A percentile compares a stretch with the other conserved stretches of the same genome.
Conservation (phyloP, 176 grass and related monocot species). For the Musa acuminata region DNA sequence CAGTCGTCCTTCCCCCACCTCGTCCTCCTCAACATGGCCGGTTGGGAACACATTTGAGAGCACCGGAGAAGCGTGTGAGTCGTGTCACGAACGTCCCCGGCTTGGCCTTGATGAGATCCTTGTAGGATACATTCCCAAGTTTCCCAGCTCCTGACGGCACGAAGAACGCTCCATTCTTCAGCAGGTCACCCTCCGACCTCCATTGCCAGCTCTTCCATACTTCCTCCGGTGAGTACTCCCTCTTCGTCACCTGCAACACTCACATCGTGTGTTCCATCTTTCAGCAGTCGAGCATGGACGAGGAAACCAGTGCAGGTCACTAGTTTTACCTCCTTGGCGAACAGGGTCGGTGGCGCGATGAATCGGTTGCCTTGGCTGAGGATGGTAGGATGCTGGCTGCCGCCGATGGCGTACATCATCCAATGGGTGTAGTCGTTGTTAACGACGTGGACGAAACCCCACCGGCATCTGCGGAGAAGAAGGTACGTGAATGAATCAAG, state of each 20-base stretch:
- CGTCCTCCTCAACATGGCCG: slow-evolving; percentile 27
- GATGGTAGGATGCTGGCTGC: slow-evolving; percentile 46
- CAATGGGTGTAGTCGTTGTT: slow-evolving; percentile 81
- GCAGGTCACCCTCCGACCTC: slow-evolving; percentile 47
- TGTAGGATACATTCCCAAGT: background rate
- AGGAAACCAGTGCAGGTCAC: background rate
- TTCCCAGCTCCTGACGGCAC: slow-evolving; percentile 21
- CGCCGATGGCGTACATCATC: slow-evolving; percentile 68
- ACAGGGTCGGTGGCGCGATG: slow-evolving; percentile 36
- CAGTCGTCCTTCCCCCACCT: too few species aligned
- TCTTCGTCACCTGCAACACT: slow-evolving; percentile 47
- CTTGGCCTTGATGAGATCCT: slow-evolving; percentile 61
- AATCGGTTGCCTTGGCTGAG: slow-evolving; percentile 70
- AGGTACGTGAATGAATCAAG: background rate
- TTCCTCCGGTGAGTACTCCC: slow-evolving; percentile 31
- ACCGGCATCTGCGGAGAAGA: slow-evolving; percentile 27
- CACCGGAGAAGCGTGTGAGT: slow-evolving; percentile 55
- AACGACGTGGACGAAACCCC: slow-evolving; percentile 56
- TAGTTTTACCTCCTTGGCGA: slow-evolving; percentile 44
- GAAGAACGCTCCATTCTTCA: slow-evolving; percentile 55
- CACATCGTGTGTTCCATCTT: too few species aligned
- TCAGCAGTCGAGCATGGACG: too few species aligned
- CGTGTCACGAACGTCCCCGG: slow-evolving; percentile 45
- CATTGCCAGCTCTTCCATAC: slow-evolving; percentile 72
- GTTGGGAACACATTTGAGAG: slow-evolving; percentile 25